Evolutionary conservation across 257 asterid genomes (phyloP), one percentile per base, ranked within the genome.

Genomic region (Penstemon newberryi): DNA sequence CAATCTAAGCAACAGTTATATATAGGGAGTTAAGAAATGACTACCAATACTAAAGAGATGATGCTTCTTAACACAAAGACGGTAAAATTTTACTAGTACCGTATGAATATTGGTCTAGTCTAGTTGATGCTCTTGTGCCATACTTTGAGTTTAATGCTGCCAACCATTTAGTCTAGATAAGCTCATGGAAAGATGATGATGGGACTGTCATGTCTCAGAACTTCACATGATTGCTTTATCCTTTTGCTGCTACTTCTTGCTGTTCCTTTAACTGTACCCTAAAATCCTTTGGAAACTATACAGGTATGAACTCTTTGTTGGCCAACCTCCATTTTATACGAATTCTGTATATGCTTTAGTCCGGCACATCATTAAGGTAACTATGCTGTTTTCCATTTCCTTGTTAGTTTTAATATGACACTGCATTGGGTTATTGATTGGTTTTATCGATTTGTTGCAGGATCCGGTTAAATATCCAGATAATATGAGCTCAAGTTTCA

Each of bases 401-500:
- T 68, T 9, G 64, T 58, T 25, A 11, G 33, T 62, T 60, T 62
- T 60, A 69, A 57, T 59, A 56, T 64, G n/a, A 36, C 57, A 53
- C n/a, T 56, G n/a, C 38, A 37, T 60, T 10, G 60, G 49, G 54
- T 64, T 68, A 67, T 65, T 62, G 50, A 53, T 63, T 73, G 37
- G 25, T 57, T 66, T 45, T 61, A 36, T 43, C 41, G 43, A 62
- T 70, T 68, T 67, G 56, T 56, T 75, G 66, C 90, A 94, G 97
- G 99, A 94, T 79, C 99, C 99, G 15, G 99, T 94, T 67, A 89
- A 89, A 81, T 94, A 87, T 80, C 97, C 99, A 67, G 97, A 89
- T 67, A 89, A 81, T 73, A 94, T 94, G 96, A 91, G 93, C 84
- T 60, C 88, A 52, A 87, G 53, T 77, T 94, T 91, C 72, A 87